Percentiles rank a stretch among this genome's conserved stretches.
phyloP scores from a whole-genome alignment of 2,329 filamentous ascomycete genomes.

The Botrytis porri region DNA sequence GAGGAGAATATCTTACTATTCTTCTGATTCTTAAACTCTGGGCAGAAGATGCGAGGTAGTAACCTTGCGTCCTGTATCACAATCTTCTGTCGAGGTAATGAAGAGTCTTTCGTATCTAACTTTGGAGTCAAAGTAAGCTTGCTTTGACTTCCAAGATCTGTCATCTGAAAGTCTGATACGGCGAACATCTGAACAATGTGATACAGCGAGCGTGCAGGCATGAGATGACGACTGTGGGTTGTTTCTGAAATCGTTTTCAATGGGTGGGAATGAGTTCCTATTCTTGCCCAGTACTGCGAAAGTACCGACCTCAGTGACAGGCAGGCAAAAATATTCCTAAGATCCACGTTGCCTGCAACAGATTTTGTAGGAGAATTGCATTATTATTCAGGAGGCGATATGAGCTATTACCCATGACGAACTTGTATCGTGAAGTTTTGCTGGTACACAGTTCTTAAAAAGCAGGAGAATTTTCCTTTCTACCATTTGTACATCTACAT shows the following conservation, averaged over 20 bases:
- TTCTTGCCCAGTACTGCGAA: neutral
- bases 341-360: conserved; percentile 11
- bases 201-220: conserved; percentile 9
- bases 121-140: neutral
- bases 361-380: conserved; percentile 9
- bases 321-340: neutral
- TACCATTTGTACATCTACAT: conserved; percentile 12
- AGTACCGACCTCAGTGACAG: neutral
- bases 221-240: neutral
- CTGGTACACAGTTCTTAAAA: neutral
- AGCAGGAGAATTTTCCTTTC: neutral
- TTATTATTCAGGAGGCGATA: neutral
- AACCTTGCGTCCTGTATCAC: conserved; percentile 4
- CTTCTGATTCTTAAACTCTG: neutral
- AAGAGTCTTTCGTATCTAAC: neutral
- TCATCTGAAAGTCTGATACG: conserved; percentile 9
- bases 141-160: conserved; percentile 2
- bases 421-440: neutral
- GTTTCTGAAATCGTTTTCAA: conserved; percentile 1
- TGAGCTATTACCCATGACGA: neutral
- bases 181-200: neutral
- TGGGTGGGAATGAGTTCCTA: neutral
- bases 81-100: neutral
- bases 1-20: neutral
- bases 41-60: neutral